These are phyloP conservation scores for Scutellaria baicalensis DNA, from an alignment of 257 asterid genomes.

Conservation along the genomic window DNA sequence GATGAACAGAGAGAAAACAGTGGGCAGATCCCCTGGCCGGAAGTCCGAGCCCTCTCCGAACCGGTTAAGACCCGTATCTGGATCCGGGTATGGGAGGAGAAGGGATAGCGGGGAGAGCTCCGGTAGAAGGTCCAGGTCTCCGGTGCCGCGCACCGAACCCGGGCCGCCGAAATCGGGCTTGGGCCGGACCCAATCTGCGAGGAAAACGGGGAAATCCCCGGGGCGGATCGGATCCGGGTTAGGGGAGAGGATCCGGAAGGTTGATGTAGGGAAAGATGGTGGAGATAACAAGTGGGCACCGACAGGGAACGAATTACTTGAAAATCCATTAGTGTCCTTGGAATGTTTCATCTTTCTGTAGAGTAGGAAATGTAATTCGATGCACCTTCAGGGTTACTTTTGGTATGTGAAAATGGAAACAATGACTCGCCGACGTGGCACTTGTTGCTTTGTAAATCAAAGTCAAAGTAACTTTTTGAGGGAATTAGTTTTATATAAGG, in stretches of 20 bases:
- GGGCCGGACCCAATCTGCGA: constrained; percentile 37
- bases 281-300: constrained; percentile 35
- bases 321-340: constrained; percentile 92
- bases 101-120: constrained; percentile 47
- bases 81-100: constrained; percentile 28
- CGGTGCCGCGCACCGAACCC: constrained; percentile 38
- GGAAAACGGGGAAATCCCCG: constrained; percentile 59
- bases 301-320: constrained; percentile 59
- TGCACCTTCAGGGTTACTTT: constrained; percentile 15
- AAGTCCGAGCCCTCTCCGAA: constrained; percentile 49
- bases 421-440: not conserved
- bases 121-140: constrained; percentile 67
- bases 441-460: constrained; percentile 28
- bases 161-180: constrained; percentile 22
- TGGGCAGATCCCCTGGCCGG: constrained; percentile 46
- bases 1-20: constrained; percentile 14
- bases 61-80: constrained; percentile 28
- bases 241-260: constrained; percentile 36
- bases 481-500: not conserved
- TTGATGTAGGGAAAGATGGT: constrained; percentile 25
- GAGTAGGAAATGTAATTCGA: not conserved
- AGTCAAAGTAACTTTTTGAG: constrained; percentile 17
- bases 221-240: constrained; percentile 50
- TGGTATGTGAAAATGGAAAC: not conserved
- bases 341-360: constrained; percentile 88